These are phyloP conservation scores for Malassezia yamatoensis DNA, from an alignment of 1,284 basidiomycete species.

Conservation along the genomic window DNA sequence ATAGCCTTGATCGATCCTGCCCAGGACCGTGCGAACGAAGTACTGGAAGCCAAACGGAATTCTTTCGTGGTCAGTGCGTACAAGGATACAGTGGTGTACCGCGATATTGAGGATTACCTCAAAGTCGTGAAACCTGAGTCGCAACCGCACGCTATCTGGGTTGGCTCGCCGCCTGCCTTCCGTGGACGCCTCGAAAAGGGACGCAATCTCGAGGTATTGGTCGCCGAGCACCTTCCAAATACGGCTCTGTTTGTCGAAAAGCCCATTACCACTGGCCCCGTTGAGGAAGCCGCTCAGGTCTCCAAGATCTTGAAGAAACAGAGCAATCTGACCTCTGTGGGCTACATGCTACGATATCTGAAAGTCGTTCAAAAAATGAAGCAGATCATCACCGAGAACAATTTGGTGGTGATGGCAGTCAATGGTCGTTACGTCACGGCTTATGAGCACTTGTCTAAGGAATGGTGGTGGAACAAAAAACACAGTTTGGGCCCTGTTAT, in stretches of 20 bases:
- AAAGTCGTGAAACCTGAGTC: slow-evolving; percentile 55
- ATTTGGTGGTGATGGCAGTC: slow-evolving; percentile 88
- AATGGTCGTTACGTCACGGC: slow-evolving; percentile 90
- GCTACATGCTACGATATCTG: slow-evolving; percentile 55
- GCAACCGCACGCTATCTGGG: slow-evolving; percentile 61
- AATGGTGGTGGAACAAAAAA: slow-evolving; percentile 91
- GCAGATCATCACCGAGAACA: slow-evolving; percentile 77
- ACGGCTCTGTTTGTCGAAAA: slow-evolving; percentile 82
- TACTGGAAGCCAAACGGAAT: slow-evolving; percentile 78
- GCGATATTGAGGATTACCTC: slow-evolving; percentile 74
- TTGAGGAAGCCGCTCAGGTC: slow-evolving; percentile 50
- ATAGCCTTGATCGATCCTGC: slow-evolving; percentile 86
- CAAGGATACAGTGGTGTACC: slow-evolving; percentile 76
- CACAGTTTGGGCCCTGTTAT: slow-evolving; percentile 82
- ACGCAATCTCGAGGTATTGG: slow-evolving; percentile 77
- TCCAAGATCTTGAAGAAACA: slow-evolving; percentile 33
- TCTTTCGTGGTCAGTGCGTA: slow-evolving; percentile 90
- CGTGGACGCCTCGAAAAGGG: slow-evolving; percentile 54
- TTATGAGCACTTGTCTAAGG: slow-evolving; percentile 64
- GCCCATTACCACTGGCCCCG: slow-evolving; percentile 75
- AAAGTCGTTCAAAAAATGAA: slow-evolving; percentile 92
- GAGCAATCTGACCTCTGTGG: slow-evolving; percentile 71
- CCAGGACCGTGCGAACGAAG: slow-evolving; percentile 66
- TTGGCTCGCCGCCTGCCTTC: slow-evolving; percentile 88
- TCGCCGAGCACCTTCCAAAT: slow-evolving; percentile 66